A percentile compares a stretch with the other conserved stretches of the same genome.
Evolutionary conservation across 1,284 basidiomycete genomes (phyloP).

Genomic region (Lignosus rhinocerotis): DNA sequence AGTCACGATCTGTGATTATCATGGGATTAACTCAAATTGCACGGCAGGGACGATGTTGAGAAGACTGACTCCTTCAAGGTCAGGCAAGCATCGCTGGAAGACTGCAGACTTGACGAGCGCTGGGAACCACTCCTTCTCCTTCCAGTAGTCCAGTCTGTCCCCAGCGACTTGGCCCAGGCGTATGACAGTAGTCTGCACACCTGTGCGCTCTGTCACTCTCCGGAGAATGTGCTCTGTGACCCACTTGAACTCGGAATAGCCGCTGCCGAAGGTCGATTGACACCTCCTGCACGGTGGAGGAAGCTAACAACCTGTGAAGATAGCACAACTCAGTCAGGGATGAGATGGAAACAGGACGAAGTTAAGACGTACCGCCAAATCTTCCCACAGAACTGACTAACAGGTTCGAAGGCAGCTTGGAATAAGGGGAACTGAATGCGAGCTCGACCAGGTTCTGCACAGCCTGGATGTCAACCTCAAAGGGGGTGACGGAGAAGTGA

Average conservation of each 20-base stretch:
- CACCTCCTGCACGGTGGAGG: constrained; percentile 13
- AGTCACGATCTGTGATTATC: constrained; percentile 16
- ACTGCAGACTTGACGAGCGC: constrained; percentile 38
- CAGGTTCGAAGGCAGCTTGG: constrained; percentile 26
- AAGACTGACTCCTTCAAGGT: constrained; percentile 22
- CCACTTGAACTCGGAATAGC: constrained; percentile 45
- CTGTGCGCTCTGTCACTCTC: constrained; percentile 22
- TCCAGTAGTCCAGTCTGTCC: constrained; percentile 42
- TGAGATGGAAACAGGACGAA: no score
- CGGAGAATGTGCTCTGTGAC: constrained; percentile 36
- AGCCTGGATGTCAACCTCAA: constrained; percentile 24
- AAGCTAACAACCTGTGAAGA: constrained; percentile 13
- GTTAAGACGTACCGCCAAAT: constrained; percentile 20
- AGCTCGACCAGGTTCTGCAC: constrained; percentile 27
- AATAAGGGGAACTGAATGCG: constrained; percentile 27
- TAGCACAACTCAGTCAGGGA: background rate
- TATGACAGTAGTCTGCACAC: constrained; percentile 35
- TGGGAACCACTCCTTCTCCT: constrained; percentile 46
- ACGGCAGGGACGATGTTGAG: background rate
- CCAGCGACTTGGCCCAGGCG: constrained; percentile 48
- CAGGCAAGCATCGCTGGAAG: constrained; percentile 32
- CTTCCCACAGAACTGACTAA: constrained; percentile 37
- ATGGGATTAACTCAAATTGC: background rate
- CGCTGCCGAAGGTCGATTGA: constrained; percentile 33
- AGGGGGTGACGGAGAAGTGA: constrained; percentile 29